Conservation (phyloP, 768 basidiomycete species). For the Tylopilus rubrobrunneus region DNA sequence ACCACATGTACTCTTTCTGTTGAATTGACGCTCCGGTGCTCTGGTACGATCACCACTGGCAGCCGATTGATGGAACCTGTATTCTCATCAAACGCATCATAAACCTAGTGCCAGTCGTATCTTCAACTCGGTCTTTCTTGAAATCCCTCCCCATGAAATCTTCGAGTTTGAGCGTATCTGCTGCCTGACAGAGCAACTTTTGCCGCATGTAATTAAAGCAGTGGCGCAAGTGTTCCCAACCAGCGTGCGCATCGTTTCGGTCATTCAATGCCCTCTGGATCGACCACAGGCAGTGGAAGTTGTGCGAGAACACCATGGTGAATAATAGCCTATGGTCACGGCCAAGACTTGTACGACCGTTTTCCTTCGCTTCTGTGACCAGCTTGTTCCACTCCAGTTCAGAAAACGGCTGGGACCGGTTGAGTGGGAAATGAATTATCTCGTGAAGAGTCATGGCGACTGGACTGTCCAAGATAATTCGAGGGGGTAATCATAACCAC, state of each 20-base stretch:
- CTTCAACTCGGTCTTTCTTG: conserved; percentile 4
- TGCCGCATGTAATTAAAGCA: conserved; percentile 10
- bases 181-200: conserved; percentile 4
- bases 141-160: conserved; percentile 9
- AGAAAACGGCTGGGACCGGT: too few species aligned
- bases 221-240: conserved; percentile 3
- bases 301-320: too few species aligned
- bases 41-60: too few species aligned
- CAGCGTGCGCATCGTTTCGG: neutral
- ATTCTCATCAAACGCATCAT: conserved; percentile 1
- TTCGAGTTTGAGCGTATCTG: conserved; percentile 4
- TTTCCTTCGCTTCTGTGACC: too few species aligned
- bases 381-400: too few species aligned
- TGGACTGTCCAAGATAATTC: neutral
- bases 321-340: too few species aligned
- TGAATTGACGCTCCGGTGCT: neutral
- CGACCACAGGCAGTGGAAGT: too few species aligned
- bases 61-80: too few species aligned
- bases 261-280: conserved; percentile 3
- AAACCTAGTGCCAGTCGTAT: conserved; percentile 4
- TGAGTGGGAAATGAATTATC: neutral
- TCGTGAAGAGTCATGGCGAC: conserved; percentile 9
- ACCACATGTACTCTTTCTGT: neutral
- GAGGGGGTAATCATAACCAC: too few species aligned
- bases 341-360: too few species aligned